Evolutionary conservation across 2,329 filamentous ascomycete genomes (phyloP).

Genomic region (Trichophyton benhamiae): DNA sequence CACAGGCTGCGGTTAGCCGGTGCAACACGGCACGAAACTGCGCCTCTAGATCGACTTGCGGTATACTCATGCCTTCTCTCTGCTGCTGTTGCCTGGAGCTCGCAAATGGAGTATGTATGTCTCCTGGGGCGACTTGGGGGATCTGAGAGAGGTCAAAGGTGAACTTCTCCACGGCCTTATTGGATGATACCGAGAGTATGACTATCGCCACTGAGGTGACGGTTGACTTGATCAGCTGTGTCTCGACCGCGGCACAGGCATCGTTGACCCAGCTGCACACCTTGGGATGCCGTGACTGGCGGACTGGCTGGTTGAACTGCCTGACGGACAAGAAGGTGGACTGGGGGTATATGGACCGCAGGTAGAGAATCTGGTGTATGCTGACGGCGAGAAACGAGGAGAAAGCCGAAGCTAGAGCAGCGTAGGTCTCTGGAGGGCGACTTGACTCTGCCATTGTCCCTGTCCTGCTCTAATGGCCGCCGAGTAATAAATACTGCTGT

Average conservation of each 20-base stretch:
- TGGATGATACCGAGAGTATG: slow-evolving; percentile 40
- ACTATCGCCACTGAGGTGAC: slow-evolving; percentile 46
- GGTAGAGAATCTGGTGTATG: slow-evolving; percentile 75
- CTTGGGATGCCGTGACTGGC: slow-evolving; percentile 72
- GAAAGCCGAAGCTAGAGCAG: slow-evolving; percentile 56
- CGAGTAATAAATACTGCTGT: not conserved
- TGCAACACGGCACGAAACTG: slow-evolving; percentile 38
- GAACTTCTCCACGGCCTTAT: slow-evolving; percentile 46
- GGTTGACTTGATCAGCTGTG: slow-evolving; percentile 52
- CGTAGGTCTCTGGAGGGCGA: slow-evolving; percentile 38
- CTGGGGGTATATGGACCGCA: slow-evolving; percentile 65
- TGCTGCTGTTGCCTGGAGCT: slow-evolving; percentile 11
- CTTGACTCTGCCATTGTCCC: not conserved
- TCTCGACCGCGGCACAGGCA: slow-evolving; percentile 58
- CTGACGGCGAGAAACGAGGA: slow-evolving; percentile 68
- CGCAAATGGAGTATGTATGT: slow-evolving; percentile 42
- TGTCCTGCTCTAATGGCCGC: not conserved
- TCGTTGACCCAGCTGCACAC: slow-evolving; percentile 79
- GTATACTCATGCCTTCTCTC: not conserved
- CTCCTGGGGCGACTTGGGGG: slow-evolving; percentile 36
- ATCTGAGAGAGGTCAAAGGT: slow-evolving; percentile 49
- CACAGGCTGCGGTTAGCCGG: slow-evolving; percentile 33
- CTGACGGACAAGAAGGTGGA: slow-evolving; percentile 65
- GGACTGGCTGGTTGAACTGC: slow-evolving; percentile 72
- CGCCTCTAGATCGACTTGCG: slow-evolving; percentile 33